Evolutionary conservation across 495 filamentous ascomycete species (phyloP), one percentile per base, ranked within the genome.

Genomic region (Talaromyces nanjingensis): DNA sequence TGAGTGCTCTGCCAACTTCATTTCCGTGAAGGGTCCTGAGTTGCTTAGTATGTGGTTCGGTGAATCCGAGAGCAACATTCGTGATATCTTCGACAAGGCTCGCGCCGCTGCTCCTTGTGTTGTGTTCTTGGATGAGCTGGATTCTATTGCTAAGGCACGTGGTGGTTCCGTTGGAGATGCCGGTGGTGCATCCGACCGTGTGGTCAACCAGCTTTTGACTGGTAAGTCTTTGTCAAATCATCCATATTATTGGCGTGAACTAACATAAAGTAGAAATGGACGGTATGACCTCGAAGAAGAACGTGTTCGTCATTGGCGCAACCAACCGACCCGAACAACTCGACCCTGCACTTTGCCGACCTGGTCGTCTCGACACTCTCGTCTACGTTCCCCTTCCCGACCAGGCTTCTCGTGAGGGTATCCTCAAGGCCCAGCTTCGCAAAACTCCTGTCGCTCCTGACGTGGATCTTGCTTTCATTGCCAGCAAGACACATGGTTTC

Each of bases 281-380:
- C 69, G 92, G 92, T 70, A 97, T 97, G 92, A 97, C 96, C 56
- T 96, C 93, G 7, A 98, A 98, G 91, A 98, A 98, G 90, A 98
- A 98, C 78, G 94, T 98, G 69, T 98, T 98, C 81, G 94, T 98
- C 68, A 98, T 98, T 70, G 94, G 94, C 77, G 94, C 94, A 34
- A 98, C 94, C 72, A 98, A 98, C 82, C 87, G 94, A 80, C 94
- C 94, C 47, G 94, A 98, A 82, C 94, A 98, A 80, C 87, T 98
- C 55, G 94, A 98, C 78, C 92, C 93, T 73, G 94, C 94, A 64
- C 85, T 98, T 69, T 97, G 94, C 83, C 93, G 94, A 82, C 94
- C 94, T 49, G 94, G 94, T 66, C 94, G 94, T 92, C 89, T 98
- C 24, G 94, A 98, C 75, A 97, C 94, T 55, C 85, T 98, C 64